A percentile compares a stretch with the other conserved stretches of the same genome.
These are phyloP conservation scores for Scytalidium sp. DNA, from an alignment of 2,329 filamentous ascomycete species.

Conservation along the genomic window DNA sequence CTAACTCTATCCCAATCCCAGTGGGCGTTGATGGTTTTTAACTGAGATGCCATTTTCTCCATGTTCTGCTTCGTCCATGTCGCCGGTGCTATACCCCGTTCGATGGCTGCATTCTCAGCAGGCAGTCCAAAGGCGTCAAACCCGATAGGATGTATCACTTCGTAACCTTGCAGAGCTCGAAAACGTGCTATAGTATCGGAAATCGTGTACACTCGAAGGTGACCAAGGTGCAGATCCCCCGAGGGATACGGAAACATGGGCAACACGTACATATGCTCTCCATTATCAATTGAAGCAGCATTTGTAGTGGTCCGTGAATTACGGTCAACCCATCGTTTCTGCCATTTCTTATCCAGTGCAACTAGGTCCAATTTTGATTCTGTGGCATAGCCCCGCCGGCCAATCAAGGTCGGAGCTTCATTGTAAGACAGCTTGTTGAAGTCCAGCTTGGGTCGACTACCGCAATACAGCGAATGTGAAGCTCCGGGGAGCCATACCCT, in stretches of 20 bases:
- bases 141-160: constrained; percentile 85
- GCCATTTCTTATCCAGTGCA: constrained; percentile 24
- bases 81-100: constrained; percentile 73
- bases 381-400: neutral
- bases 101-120: constrained; percentile 87
- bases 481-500: neutral
- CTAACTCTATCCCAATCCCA: constrained; percentile 83
- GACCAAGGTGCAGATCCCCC: constrained; percentile 80
- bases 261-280: constrained; percentile 63
- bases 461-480: neutral
- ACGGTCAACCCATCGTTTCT: constrained; percentile 12
- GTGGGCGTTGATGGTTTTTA: constrained; percentile 73
- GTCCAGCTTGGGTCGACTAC: neutral
- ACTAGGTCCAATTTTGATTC: constrained; percentile 17
- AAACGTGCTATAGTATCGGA: constrained; percentile 82
- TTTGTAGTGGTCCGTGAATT: neutral
- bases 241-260: constrained; percentile 96
- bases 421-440: neutral
- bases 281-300: neutral
- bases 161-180: constrained; percentile 67
- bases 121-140: constrained; percentile 93
- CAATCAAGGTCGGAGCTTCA: neutral
- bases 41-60: constrained; percentile 77
- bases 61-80: constrained; percentile 82
- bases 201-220: constrained; percentile 86